Base-by-base conservation (phyloP, 331 rosid species). In the Erythrophleum ivorense region DNA sequence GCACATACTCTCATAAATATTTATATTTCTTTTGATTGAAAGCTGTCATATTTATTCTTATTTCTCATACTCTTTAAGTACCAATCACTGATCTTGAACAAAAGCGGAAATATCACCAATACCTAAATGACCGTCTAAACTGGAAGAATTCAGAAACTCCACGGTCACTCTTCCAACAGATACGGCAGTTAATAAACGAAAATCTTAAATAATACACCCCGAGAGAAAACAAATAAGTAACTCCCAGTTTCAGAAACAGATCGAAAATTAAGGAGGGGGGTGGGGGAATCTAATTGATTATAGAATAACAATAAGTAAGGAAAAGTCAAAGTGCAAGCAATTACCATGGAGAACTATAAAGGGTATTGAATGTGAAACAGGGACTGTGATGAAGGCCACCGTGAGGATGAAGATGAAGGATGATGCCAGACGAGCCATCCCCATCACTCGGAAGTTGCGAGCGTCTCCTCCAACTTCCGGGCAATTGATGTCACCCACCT, bases 291-390 rank as follows among this genome's bases (percentile, higher is more conserved):
- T 16, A 16, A 33, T 49, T 18, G 64, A 11, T 34, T 18, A 33
- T 8, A 4, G 31, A 16, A 53, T 18, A 67, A 73, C 16, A 50
- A 52, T 6, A 50, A 29, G 6, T 5, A 7, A 71, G 15, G 24
- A 7, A 15, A 24, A 31, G 16, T 45, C 24, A 1, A 70, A 65
- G 58, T 34, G 0, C 0, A 43, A 67, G 66, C 67, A 24, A 50
- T 83, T 81, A 90, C 94, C 94, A 36, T 90, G 94, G 38, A 88
- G 91, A 0, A 90, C 91, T 18, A 88, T 76, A 38, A 90, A 90
- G 45, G 94, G 90, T 0, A 86, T 40, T 10, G 90, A 84, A 52
- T 80, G 73, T 7, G 88, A 76, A 50, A 71, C 6, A n/a, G 88
- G 90, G 72, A 85, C 41, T 18, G 63, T 55, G 6, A 52, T 3